These are phyloP conservation scores for Komagataella ulmi DNA, from an alignment of 805 yeast species.

Conservation along the genomic window DNA sequence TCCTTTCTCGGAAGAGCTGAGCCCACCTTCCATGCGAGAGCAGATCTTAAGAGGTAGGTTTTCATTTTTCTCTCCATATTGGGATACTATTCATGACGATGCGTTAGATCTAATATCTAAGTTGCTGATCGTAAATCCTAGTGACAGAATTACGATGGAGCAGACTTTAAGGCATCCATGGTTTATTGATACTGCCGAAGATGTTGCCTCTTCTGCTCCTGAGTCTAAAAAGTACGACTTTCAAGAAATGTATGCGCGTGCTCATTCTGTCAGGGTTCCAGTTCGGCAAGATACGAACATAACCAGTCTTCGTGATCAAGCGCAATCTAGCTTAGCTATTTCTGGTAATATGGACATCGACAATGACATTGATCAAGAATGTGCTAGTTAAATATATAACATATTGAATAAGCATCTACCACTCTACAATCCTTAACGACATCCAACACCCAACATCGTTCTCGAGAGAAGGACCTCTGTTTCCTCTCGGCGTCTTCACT, in stretches of 20 bases:
- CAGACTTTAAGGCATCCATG: constrained; percentile 29
- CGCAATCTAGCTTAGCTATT: background rate
- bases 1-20: constrained; percentile 72
- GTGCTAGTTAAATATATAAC: background rate
- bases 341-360: background rate
- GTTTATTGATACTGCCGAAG: constrained; percentile 18
- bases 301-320: constrained; percentile 12
- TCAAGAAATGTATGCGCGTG: constrained; percentile 5
- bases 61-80: constrained; percentile 69
- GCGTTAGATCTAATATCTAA: constrained; percentile 55
- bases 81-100: constrained; percentile 58
- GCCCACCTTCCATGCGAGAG: constrained; percentile 67
- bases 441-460: background rate
- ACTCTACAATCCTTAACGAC: background rate
- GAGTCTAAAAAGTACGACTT: background rate
- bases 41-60: constrained; percentile 55
- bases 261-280: constrained; percentile 12
- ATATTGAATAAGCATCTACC: background rate
- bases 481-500: background rate
- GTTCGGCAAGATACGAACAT: constrained; percentile 15
- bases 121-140: constrained; percentile 40
- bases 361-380: background rate
- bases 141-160: constrained; percentile 25
- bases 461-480: background rate
- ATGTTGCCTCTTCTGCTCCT: background rate